Conservation (phyloP, 2,329 filamentous ascomycete species). For the Trichoderma aggressivum region DNA sequence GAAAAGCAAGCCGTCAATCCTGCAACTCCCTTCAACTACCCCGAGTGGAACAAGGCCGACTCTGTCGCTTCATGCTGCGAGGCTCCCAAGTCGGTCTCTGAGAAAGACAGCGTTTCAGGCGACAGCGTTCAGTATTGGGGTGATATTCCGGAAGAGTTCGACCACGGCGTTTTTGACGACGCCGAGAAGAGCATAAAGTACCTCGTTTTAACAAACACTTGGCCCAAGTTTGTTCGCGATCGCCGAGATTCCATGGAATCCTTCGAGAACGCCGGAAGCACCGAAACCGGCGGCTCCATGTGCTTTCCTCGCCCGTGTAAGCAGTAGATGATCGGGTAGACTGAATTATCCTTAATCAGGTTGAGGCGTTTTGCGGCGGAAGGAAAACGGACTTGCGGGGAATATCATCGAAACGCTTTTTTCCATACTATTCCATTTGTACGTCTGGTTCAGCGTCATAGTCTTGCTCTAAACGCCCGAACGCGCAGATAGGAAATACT, state of each 20-base stretch:
- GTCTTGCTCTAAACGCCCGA: neutral
- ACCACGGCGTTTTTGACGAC: constrained; percentile 53
- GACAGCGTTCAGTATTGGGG: constrained; percentile 34
- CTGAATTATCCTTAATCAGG: neutral
- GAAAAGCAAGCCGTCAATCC: constrained; percentile 35
- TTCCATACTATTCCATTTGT: neutral
- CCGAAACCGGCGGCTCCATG: constrained; percentile 17
- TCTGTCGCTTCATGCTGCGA: neutral
- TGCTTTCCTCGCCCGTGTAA: neutral
- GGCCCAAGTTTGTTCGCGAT: constrained; percentile 55
- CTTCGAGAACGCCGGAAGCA: neutral
- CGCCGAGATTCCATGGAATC: constrained; percentile 27
- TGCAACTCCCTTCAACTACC: constrained; percentile 37
- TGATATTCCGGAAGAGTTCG: constrained; percentile 47
- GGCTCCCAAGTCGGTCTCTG: neutral
- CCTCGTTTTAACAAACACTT: constrained; percentile 65
- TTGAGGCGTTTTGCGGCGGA: neutral
- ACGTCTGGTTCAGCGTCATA: neutral
- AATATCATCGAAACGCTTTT: neutral
- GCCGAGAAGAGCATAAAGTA: constrained; percentile 62
- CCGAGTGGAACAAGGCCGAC: neutral
- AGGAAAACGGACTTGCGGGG: neutral
- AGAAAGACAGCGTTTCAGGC: neutral
- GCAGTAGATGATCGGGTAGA: neutral
- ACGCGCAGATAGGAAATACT: neutral